Evolutionary conservation across 2,329 filamentous ascomycete species (phyloP).

Genomic region (Aspergillus tanneri): DNA sequence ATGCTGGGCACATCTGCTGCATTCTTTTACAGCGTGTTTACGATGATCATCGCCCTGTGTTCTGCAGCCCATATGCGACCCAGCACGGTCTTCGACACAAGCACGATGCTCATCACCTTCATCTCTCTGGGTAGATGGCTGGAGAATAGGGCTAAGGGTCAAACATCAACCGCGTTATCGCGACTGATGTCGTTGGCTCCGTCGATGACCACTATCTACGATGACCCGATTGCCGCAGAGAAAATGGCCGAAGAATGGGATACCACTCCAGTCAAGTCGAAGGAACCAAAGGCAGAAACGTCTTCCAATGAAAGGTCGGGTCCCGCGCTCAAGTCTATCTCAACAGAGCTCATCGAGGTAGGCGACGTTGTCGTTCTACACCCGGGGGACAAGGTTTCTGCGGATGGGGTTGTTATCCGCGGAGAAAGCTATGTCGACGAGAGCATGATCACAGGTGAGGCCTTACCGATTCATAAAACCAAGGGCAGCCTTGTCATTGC

Average conservation of each 20-base stretch:
- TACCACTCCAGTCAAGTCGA: constrained; percentile 7
- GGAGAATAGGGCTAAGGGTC: constrained; percentile 92
- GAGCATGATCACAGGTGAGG: constrained; percentile 97
- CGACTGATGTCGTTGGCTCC: constrained; percentile 93
- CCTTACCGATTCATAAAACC: constrained; percentile 89
- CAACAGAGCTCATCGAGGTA: constrained; percentile 90
- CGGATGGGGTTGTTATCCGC: constrained; percentile 80
- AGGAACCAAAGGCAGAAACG: constrained; percentile 16
- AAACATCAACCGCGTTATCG: constrained; percentile 91
- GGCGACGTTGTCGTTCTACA: constrained; percentile 90
- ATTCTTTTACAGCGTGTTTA: constrained; percentile 89
- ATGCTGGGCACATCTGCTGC: constrained; percentile 91
- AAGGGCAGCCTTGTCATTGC: constrained; percentile 79
- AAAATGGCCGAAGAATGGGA: constrained; percentile 84
- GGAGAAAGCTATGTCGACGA: constrained; percentile 95
- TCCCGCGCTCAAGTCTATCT: constrained; percentile 76
- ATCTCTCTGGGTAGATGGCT: constrained; percentile 87
- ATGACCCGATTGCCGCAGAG: constrained; percentile 87
- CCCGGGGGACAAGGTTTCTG: constrained; percentile 94
- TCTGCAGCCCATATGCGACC: constrained; percentile 75
- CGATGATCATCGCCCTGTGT: constrained; percentile 79
- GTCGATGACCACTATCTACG: constrained; percentile 95
- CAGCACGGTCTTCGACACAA: constrained; percentile 92
- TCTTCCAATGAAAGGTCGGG: constrained; percentile 43
- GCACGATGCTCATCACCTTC: constrained; percentile 97